These are phyloP conservation scores for Tetrapyrgos nigripes DNA, from an alignment of 1,284 basidiomycete species.

Conservation along the genomic window DNA sequence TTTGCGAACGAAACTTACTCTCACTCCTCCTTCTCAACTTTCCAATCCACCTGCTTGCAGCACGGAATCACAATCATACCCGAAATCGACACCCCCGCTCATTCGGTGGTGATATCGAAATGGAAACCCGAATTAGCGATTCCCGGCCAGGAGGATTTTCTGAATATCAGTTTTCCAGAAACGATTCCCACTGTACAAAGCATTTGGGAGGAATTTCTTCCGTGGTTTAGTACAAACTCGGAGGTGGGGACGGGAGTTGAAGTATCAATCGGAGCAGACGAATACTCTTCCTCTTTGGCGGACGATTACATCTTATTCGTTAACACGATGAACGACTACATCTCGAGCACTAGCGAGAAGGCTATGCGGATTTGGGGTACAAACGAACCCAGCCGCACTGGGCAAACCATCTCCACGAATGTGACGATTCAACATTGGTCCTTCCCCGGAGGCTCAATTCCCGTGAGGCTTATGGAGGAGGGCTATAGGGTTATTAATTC, in stretches of 20 bases:
- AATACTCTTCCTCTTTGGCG: conserved; percentile 39
- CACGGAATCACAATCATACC: conserved; percentile 41
- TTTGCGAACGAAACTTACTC: conserved; percentile 42
- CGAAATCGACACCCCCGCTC: conserved; percentile 45
- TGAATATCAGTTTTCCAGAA: conserved; percentile 42
- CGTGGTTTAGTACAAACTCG: conserved; percentile 42
- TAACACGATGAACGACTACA: conserved; percentile 40
- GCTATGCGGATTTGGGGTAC: conserved; percentile 42
- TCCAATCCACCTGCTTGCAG: conserved; percentile 38
- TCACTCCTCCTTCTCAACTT: conserved; percentile 26
- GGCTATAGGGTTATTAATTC: conserved; percentile 45
- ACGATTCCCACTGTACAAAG: conserved; percentile 42
- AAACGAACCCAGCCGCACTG: conserved; percentile 35
- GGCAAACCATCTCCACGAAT: conserved; percentile 35
- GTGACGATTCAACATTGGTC: conserved; percentile 48
- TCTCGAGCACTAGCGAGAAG: conserved; percentile 33
- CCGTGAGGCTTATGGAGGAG: conserved; percentile 35
- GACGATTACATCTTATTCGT: conserved; percentile 43
- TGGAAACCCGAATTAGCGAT: conserved; percentile 43
- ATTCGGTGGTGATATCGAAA: conserved; percentile 42
- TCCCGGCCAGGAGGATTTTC: conserved; percentile 34
- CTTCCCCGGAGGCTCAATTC: conserved; percentile 39
- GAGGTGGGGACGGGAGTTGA: too few species aligned
- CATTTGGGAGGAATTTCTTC: conserved; percentile 44
- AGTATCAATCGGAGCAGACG: conserved; percentile 47